A percentile compares a stretch with the other conserved stretches of the same genome.
phyloP scores from a whole-genome alignment of 352 stramenopile genomes.

The Phytopythium aichiense region DNA sequence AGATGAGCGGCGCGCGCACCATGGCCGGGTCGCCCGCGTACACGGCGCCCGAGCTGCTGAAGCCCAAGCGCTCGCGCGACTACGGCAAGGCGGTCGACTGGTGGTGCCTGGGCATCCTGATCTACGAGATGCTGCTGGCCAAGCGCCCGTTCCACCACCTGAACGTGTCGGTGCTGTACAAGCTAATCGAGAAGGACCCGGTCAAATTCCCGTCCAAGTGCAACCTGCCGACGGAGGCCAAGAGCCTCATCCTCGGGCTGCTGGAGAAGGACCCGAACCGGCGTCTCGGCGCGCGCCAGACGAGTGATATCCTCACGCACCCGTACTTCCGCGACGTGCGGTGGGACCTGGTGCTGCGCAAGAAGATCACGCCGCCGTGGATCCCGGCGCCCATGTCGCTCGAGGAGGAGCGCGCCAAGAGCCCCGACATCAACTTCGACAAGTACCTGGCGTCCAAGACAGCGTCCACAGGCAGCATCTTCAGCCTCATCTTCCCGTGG shows the following conservation, averaged over 20 bases:
- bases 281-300: slow-evolving; percentile 74
- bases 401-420: slow-evolving; percentile 72
- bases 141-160: slow-evolving; percentile 90
- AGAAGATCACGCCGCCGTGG: slow-evolving; percentile 76
- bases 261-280: slow-evolving; percentile 85
- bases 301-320: slow-evolving; percentile 79
- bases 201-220: slow-evolving; percentile 85
- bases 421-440: slow-evolving; percentile 82
- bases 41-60: slow-evolving; percentile 76
- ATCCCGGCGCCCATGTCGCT: slow-evolving; percentile 60
- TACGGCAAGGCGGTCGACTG: slow-evolving; percentile 87
- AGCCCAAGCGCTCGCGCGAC: slow-evolving; percentile 79
- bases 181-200: slow-evolving; percentile 86
- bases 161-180: slow-evolving; percentile 90
- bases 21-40: slow-evolving; percentile 84
- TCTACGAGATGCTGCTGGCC: slow-evolving; percentile 91
- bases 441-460: slow-evolving; percentile 84
- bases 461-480: slow-evolving; percentile 71
- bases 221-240: slow-evolving; percentile 58
- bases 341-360: slow-evolving; percentile 81
- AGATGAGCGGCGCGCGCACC: slow-evolving; percentile 76
- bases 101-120: slow-evolving; percentile 87
- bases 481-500: slow-evolving; percentile 82
- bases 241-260: slow-evolving; percentile 68
- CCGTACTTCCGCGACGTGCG: slow-evolving; percentile 78